A percentile compares a stretch with the other conserved stretches of the same genome.
phyloP scores from a whole-genome alignment of 306 rosid species.

The Dalbergia cochinchinensis region DNA sequence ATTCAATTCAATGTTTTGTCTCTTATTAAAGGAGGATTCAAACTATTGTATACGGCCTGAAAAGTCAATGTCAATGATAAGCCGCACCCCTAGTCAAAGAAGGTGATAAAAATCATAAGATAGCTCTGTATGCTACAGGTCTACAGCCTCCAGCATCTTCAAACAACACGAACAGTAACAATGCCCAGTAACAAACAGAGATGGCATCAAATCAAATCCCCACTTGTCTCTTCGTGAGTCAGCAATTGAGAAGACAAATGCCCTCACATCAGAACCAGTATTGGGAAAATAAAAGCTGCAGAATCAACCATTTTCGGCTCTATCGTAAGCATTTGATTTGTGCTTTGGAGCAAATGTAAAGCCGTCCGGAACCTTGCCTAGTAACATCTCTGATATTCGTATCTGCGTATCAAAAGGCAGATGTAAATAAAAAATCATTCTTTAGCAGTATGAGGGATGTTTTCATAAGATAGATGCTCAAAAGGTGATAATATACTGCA shows the following conservation, averaged over 20 bases:
- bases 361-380: slow-evolving; percentile 93
- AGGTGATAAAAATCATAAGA: slow-evolving; percentile 3
- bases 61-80: slow-evolving; percentile 41
- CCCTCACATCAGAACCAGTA: slow-evolving; percentile 21
- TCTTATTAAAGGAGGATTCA: background rate
- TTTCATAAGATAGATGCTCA: slow-evolving; percentile 5
- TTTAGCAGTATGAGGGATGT: background rate
- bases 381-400: slow-evolving; percentile 85
- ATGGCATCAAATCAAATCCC: slow-evolving; percentile 18
- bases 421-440: slow-evolving; percentile 2
- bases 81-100: slow-evolving; percentile 13
- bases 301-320: slow-evolving; percentile 84
- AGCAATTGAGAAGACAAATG: slow-evolving; percentile 5
- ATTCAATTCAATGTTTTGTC: slow-evolving; percentile 40
- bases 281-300: slow-evolving; percentile 24
- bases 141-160: slow-evolving; percentile 14
- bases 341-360: slow-evolving; percentile 85
- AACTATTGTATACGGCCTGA: background rate
- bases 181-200: background rate
- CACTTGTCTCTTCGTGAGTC: slow-evolving; percentile 16
- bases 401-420: slow-evolving; percentile 59
- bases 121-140: background rate
- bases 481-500: background rate
- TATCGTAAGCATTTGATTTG: slow-evolving; percentile 91
- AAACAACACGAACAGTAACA: background rate